These are phyloP conservation scores for Patellaria atrata DNA, from an alignment of 495 filamentous ascomycete genomes.

Conservation along the genomic window DNA sequence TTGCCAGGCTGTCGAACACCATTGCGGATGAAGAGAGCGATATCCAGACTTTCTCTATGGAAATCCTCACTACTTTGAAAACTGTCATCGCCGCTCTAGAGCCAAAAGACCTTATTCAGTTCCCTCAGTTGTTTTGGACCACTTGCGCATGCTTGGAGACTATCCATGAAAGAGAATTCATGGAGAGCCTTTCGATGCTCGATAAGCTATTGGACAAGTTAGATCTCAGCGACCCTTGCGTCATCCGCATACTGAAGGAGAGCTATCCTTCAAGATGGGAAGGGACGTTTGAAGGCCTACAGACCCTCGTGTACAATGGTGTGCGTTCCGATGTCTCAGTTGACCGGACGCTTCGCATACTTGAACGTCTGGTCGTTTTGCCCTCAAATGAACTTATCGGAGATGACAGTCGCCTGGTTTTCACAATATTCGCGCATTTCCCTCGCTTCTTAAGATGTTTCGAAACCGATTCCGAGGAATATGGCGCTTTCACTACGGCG, in stretches of 20 bases:
- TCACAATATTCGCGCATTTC: conserved; percentile 73
- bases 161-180: conserved; percentile 86
- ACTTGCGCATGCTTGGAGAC: conserved; percentile 92
- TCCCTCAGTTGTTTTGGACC: conserved; percentile 94
- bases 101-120: conserved; percentile 63
- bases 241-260: conserved; percentile 55
- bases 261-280: conserved; percentile 80
- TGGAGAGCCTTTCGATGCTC: conserved; percentile 84
- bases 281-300: conserved; percentile 73
- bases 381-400: conserved; percentile 74
- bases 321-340: conserved; percentile 74
- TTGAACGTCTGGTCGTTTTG: conserved; percentile 64
- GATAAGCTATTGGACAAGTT: conserved; percentile 72
- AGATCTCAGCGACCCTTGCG: conserved; percentile 55
- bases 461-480: conserved; percentile 44
- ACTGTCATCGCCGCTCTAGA: conserved; percentile 75
- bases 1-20: conserved; percentile 84
- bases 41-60: conserved; percentile 92
- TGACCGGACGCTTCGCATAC: conserved; percentile 55
- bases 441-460: conserved; percentile 75
- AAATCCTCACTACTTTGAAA: conserved; percentile 86
- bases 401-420: conserved; percentile 64
- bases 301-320: conserved; percentile 77
- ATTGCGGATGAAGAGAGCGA: conserved; percentile 86
- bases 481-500: conserved; percentile 44